Evolutionary conservation across 1,284 basidiomycete species (phyloP), one percentile per base, ranked within the genome.

Genomic region (Apiotrichum brassicae): DNA sequence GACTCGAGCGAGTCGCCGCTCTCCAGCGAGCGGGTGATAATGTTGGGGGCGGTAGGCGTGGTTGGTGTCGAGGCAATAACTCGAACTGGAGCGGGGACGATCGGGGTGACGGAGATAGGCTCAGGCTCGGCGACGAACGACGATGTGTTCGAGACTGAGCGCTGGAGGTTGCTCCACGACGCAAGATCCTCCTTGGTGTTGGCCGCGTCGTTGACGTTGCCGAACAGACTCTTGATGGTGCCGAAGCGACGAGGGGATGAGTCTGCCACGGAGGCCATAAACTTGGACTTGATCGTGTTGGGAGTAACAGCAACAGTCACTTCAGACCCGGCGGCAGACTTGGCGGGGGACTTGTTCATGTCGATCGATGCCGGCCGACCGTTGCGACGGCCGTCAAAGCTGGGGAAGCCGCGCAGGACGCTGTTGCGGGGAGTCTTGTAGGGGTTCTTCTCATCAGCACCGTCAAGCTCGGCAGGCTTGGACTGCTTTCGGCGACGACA

Each of bases 401-500:
- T 33, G 6, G n/a, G 20, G 23, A 43, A n/a, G 19, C 11, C 19
- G n/a, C n/a, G 6, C 13, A 25, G 16, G 4, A 18, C 12, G 43
- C 35, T 28, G 14, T 22, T 26, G 6, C 26, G 20, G 2, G 35
- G 26, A 1, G 36, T n/a, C 41, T 35, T 28, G 6, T 37, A n/a
- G 3, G 24, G 25, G 44, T 59, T 47, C 66, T 40, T 47, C 20
- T 45, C 44, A n/a, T n/a, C n/a, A n/a, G n/a, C n/a, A 22, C 39
- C 46, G 23, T 53, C 49, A 3, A 16, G 1, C n/a, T 34, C 18
- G 4, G 3, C 13, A 4, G 9, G 14, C 40, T 53, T 51, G 24
- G 48, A 36, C 32, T 5, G 57, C 47, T 43, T 58, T 33, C 70
- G 66, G 36, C 64, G 60, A 54, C 66, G 66, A 58, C 68, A 72